Evolutionary conservation across 2,329 filamentous ascomycete species (phyloP), one percentile per base, ranked within the genome.

Genomic region (Cercospora citrullina): DNA sequence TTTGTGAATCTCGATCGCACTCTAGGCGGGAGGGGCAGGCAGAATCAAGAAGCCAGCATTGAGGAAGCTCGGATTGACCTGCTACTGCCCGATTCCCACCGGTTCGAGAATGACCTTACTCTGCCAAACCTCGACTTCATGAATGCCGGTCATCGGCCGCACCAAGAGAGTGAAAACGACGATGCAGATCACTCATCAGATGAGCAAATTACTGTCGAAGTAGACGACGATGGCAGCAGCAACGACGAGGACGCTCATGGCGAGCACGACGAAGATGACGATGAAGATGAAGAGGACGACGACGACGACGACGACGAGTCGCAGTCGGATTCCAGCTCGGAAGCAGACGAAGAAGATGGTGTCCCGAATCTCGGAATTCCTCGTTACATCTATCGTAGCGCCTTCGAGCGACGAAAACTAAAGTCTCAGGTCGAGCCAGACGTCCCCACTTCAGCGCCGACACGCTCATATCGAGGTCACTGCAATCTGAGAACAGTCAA

Each of bases 401-500:
- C 85, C 4, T 84, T 85, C 60, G 81, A 83, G 60, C 81, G 82
- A 57, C 80, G 80, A 57, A 78, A 78, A 23, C 76, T 81, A 28
- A 82, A 85, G 63, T 81, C 84, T 61, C 80, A 81, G 18, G 85
- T 89, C 16, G 86, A 89, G 68, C 74, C 78, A 0, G 77, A 87
- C 62, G 82, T 87, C 5, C 85, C 86, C 14, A 88, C 86, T 72
- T 82, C 80, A 18, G 79, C 85, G 1, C 86, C 89, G 70, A 87
- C 84, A 2, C 84, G 84, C 45, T 77, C 83, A 21, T 91, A 89
- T 74, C 81, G 81, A 3, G 89, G 89, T 2, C 89, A 90, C 75
- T 90, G 88, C 79, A 90, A 90, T 71, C 83, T 89, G 63, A 84
- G 87, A 71, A 90, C 87, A 0, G 87, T 90, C 72, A 91, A 91